Base-by-base conservation (phyloP, 2,329 filamentous ascomycete species). In the Diaporthe amygdali region DNA sequence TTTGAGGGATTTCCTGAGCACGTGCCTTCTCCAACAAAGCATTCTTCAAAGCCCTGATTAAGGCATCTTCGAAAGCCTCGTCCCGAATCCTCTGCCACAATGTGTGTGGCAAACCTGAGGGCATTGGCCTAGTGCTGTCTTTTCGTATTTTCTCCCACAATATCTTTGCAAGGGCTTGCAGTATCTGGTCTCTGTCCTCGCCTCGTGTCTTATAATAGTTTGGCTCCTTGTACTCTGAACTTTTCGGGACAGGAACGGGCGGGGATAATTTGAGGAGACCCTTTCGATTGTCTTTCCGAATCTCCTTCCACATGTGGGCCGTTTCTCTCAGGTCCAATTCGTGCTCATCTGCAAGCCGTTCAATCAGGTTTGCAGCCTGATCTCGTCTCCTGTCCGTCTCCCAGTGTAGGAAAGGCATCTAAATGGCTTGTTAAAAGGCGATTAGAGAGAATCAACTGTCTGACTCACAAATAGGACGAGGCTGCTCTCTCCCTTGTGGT, bases 331-430 rank as follows among this genome's bases (percentile, higher is more conserved):
- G 25, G 4, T 66, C 66, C 5, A 52, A 41, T 7, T 72, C 20
- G 41, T 67, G 17, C 69, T 75, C 15, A 66, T 71, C 6, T 68
- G 73, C 59, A n/a, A 41, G 27, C 9, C 75, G 70, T 44, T 75
- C 74, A 12, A 83, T 81, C 27, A 78, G 73, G 0, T 61, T 70
- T 0, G 79, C 75, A 17, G 81, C 76, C 7, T 74, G 75, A 0
- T 77, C 74, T 5, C 78, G 77, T 52, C 76, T 80, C 1, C 77
- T 75, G 12, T 82, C 80, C 0, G 79, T 82, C 39, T 84, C 82
- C 82, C 82, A 84, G 30, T 84, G 82, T 1, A 84, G 78, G 54
- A 79, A 83, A 1, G 81, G 81, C 78, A 82, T 81, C 81, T 83
- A 25, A 0, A 34, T 25, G 9, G 25, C 22, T 12, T 25, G 15